Percentiles rank a stretch among this genome's conserved stretches.
Evolutionary conservation across 148 eudicot species (phyloP).

Genomic region (Tetragonia tetragonoides): DNA sequence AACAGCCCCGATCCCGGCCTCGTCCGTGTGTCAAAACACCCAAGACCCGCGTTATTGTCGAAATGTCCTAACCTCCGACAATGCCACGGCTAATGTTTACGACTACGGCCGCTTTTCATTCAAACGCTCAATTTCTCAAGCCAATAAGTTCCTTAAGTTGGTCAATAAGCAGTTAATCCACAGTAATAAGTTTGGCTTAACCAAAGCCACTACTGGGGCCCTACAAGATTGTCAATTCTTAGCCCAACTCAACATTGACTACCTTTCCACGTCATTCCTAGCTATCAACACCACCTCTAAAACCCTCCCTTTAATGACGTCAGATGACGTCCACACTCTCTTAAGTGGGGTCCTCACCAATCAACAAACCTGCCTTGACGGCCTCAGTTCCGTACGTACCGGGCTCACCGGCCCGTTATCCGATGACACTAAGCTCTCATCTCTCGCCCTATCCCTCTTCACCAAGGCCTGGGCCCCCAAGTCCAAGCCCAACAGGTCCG

Average conservation of each 20-base stretch:
- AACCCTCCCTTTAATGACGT: conserved; percentile 26
- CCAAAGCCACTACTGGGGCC: conserved; percentile 37
- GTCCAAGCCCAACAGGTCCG: conserved; percentile 1
- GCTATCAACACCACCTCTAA: conserved; percentile 29
- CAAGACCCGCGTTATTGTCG: conserved; percentile 65
- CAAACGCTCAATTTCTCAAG: conserved; percentile 52
- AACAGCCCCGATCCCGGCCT: conserved; percentile 28
- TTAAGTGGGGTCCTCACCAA: conserved; percentile 74
- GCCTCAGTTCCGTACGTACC: conserved; percentile 49
- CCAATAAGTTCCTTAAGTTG: conserved; percentile 43
- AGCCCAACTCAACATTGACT: conserved; percentile 51
- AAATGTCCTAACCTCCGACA: conserved; percentile 40
- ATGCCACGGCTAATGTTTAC: conserved; percentile 48
- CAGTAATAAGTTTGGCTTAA: conserved; percentile 22
- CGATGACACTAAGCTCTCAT: conserved; percentile 52
- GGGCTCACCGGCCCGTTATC: conserved; percentile 48
- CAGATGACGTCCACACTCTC: conserved; percentile 65
- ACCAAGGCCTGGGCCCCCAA: conserved; percentile 61
- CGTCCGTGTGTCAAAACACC: conserved; percentile 55
- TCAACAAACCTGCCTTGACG: conserved; percentile 76
- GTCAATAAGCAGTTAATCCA: conserved; percentile 45
- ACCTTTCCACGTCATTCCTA: conserved; percentile 32
- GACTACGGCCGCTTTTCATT: conserved; percentile 66
- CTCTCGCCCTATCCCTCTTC: conserved; percentile 60
- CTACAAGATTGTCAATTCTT: conserved; percentile 52